Conservation (phyloP, 805 yeast genomes). For the Nakazawaea pomicola region DNA sequence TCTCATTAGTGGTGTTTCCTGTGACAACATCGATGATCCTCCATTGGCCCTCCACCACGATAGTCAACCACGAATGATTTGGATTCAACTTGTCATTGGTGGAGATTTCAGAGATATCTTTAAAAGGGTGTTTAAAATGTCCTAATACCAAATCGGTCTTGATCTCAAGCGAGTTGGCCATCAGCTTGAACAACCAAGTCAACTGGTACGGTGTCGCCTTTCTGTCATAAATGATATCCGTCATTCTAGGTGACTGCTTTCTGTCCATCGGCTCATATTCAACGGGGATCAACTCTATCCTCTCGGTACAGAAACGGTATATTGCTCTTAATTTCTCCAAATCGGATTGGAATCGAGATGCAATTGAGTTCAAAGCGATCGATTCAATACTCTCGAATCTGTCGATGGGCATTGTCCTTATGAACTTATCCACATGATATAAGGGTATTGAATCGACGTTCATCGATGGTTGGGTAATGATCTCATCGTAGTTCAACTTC, state of each 20-base stretch:
- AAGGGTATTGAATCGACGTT: conserved; percentile 21
- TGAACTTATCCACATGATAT: conserved; percentile 39
- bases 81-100: conserved; percentile 43
- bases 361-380: conserved; percentile 49
- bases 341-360: conserved; percentile 44
- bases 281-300: conserved; percentile 35
- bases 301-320: conserved; percentile 56
- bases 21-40: conserved; percentile 69
- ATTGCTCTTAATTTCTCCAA: conserved; percentile 63
- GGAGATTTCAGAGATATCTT: conserved; percentile 22
- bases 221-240: conserved; percentile 23
- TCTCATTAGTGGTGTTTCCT: conserved; percentile 43
- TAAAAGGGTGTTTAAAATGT: conserved; percentile 75
- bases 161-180: conserved; percentile 66
- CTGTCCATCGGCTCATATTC: conserved; percentile 28
- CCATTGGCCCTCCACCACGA: conserved; percentile 71
- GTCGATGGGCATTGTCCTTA: conserved; percentile 31
- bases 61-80: conserved; percentile 88
- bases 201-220: conserved; percentile 48
- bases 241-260: conserved; percentile 23
- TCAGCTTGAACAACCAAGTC: conserved; percentile 68
- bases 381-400: conserved; percentile 46
- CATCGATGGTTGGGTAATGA: conserved; percentile 16
- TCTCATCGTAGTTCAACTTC: conserved; percentile 44
- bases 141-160: conserved; percentile 78